A percentile compares a stretch with the other conserved stretches of the same genome.
Evolutionary conservation across 2,329 filamentous ascomycete genomes (phyloP).

Genomic region (Talaromyces sp.): DNA sequence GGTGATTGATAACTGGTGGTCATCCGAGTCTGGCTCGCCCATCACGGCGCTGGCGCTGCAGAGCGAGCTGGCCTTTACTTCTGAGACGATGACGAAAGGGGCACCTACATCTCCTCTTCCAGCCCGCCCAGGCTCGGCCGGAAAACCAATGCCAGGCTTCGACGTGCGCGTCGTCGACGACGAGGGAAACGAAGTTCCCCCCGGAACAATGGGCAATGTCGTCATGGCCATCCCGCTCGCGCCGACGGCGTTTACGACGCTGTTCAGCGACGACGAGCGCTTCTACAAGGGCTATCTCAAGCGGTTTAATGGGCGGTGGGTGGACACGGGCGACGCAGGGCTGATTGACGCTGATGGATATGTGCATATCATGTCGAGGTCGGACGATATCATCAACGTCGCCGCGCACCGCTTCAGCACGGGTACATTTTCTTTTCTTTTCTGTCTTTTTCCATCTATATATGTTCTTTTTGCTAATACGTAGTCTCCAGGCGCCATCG

Average conservation of each 20-base stretch:
- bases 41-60: slow-evolving; percentile 62
- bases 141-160: slow-evolving; percentile 87
- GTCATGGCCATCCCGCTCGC: slow-evolving; percentile 77
- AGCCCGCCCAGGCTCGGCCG: slow-evolving; percentile 79
- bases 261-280: slow-evolving; percentile 80
- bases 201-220: slow-evolving; percentile 82
- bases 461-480: neutral
- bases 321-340: slow-evolving; percentile 88
- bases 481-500: slow-evolving; percentile 63
- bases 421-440: slow-evolving; percentile 47
- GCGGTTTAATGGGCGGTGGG: slow-evolving; percentile 73
- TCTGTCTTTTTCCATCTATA: neutral
- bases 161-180: slow-evolving; percentile 83
- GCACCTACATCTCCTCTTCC: slow-evolving; percentile 36
- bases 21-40: slow-evolving; percentile 63
- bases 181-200: slow-evolving; percentile 63
- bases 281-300: slow-evolving; percentile 83
- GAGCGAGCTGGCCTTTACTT: slow-evolving; percentile 54
- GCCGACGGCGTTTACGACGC: slow-evolving; percentile 76
- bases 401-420: slow-evolving; percentile 87
- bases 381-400: slow-evolving; percentile 93
- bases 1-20: slow-evolving; percentile 72
- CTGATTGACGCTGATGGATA: slow-evolving; percentile 72
- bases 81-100: no score
- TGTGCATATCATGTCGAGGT: slow-evolving; percentile 58